Evolutionary conservation across 306 rosid species (phyloP), one percentile per base, ranked within the genome.

Genomic region (Dicorynia guianensis): DNA sequence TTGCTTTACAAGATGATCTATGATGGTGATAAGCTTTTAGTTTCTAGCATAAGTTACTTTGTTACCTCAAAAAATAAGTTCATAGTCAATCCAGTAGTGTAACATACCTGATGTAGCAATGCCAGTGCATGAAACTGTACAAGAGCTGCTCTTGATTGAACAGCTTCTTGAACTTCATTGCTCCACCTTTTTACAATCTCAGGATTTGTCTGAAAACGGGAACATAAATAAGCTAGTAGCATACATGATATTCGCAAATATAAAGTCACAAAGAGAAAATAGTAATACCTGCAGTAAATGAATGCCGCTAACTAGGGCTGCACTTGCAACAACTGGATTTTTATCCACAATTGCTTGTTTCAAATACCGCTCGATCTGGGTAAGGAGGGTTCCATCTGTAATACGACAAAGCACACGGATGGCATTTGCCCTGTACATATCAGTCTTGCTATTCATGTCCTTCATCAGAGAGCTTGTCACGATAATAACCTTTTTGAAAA

Each of bases 401-500:
- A 96, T 96, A 75, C 89, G 96, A 75, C 99, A 96, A 39, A 96
- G 96, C 78, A 96, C 98, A 69, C 99, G 98, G 80, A 92, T 96
- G 69, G 99, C 96, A 89, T 96, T 96, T 58, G 99, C 98, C 82
- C 96, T 82, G 77, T 96, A 96, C 99, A 96, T 92, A 78, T 96
- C 99, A 43, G 93, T 89, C 88, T 92, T 96, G 80, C 99, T 96
- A 72, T 90, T 96, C 99, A 96, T 96, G 80, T 96, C 99, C 86
- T 96, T 96, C 99, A 96, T 96, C 36, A 96, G 96, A 76, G 98
- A 96, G 89, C 99, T 96, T 54, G 99, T 96, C 82, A 96, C 99
- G 8, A 96, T 96, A 66, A 96, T 96, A 81, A 96, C 99, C 99
- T 96, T 62, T 62, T 33, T 54, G 55, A 54, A 67, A 59, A 82